Percentiles rank a stretch among this genome's conserved stretches.
phyloP scores from a whole-genome alignment of 148 eudicot genomes.

The Vaccinium myrtillus region DNA sequence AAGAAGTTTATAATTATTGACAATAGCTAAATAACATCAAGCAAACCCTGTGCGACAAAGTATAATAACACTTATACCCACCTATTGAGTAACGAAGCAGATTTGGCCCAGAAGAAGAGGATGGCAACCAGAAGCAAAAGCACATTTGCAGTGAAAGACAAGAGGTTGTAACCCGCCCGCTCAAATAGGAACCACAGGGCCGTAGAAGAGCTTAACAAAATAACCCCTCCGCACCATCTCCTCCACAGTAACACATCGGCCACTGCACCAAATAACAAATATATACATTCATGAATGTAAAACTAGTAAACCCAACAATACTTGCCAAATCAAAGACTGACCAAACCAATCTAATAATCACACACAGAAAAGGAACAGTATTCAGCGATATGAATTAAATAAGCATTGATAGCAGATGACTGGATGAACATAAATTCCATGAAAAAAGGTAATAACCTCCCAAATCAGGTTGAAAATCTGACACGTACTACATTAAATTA shows the following conservation, averaged over 20 bases:
- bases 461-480: too few species aligned
- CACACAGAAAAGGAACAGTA: not conserved
- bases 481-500: too few species aligned
- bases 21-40: not conserved
- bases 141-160: conserved; percentile 63
- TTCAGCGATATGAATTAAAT: too few species aligned
- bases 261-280: conserved; percentile 42
- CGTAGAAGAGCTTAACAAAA: conserved; percentile 51
- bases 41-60: not conserved
- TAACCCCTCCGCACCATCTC: conserved; percentile 42
- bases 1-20: not conserved
- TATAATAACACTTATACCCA: conserved; percentile 19
- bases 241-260: conserved; percentile 87
- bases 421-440: not conserved
- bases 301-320: not conserved
- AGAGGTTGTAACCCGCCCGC: conserved; percentile 60
- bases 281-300: not conserved
- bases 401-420: not conserved
- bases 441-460: not conserved
- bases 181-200: conserved; percentile 70
- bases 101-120: conserved; percentile 94
- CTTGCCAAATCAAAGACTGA: not conserved
- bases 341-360: not conserved
- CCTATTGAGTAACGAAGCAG: conserved; percentile 92
- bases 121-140: conserved; percentile 66